A percentile compares a stretch with the other conserved stretches of the same genome.
These are phyloP conservation scores for Cyberlindnera saturnus DNA, from an alignment of 805 yeast species.

Conservation along the genomic window DNA sequence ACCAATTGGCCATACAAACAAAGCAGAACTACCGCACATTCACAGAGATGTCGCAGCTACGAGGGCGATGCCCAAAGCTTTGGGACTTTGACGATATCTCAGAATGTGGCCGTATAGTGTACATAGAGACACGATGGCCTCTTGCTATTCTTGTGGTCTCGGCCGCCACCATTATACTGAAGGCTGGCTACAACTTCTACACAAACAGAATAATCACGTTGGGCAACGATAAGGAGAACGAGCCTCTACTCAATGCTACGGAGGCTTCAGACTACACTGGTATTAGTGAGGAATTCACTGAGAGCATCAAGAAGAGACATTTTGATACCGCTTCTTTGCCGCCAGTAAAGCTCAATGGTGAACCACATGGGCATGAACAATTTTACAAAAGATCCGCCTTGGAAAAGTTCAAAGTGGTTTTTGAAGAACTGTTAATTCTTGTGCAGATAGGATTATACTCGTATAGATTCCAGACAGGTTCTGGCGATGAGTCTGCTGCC, in stretches of 20 bases:
- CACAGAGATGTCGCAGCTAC: neutral
- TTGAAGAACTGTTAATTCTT: slow-evolving; percentile 42
- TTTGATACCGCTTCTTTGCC: slow-evolving; percentile 55
- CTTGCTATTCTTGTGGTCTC: slow-evolving; percentile 25
- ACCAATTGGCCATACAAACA: neutral
- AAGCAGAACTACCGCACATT: neutral
- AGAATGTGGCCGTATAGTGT: slow-evolving; percentile 38
- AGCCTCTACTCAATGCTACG: slow-evolving; percentile 11
- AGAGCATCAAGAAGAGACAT: slow-evolving; percentile 39
- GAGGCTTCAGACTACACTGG: neutral
- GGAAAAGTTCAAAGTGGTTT: slow-evolving; percentile 50
- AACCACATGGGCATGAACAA: slow-evolving; percentile 49
- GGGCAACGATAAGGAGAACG: slow-evolving; percentile 9
- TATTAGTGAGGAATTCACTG: slow-evolving; percentile 21
- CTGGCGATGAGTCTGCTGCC: slow-evolving; percentile 4
- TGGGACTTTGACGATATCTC: slow-evolving; percentile 65
- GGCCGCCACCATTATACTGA: slow-evolving; percentile 9
- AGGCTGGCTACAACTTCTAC: slow-evolving; percentile 7
- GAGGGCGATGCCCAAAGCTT: slow-evolving; percentile 11
- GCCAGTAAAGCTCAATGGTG: slow-evolving; percentile 52
- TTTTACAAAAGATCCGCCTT: slow-evolving; percentile 39
- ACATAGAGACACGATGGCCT: slow-evolving; percentile 34
- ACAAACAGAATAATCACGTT: neutral
- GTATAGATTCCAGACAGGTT: slow-evolving; percentile 21
- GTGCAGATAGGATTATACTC: slow-evolving; percentile 33